Percentiles rank a stretch among this genome's conserved stretches.
These are phyloP conservation scores for Simplicillium sp. DNA, from an alignment of 2,329 filamentous ascomycete genomes.

Conservation along the genomic window DNA sequence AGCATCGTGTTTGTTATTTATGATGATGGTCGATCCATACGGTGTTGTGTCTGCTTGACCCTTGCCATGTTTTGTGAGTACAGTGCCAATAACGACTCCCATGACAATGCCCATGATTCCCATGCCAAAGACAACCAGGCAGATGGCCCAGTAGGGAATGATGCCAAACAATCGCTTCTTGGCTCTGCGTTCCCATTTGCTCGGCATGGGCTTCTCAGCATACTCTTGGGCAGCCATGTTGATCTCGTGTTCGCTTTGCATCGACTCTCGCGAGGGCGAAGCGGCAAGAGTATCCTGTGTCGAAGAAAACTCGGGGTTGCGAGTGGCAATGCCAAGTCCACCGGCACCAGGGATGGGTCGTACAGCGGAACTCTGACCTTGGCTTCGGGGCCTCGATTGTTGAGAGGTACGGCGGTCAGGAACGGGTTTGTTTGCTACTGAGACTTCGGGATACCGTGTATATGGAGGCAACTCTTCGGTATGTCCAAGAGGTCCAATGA, in stretches of 20 bases:
- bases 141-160: constrained; percentile 53
- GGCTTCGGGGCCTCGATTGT: constrained; percentile 7
- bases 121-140: constrained; percentile 36
- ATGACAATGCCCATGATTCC: constrained; percentile 45
- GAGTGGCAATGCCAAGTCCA: constrained; percentile 49
- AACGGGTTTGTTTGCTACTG: constrained; percentile 44
- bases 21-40: no score
- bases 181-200: constrained; percentile 44
- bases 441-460: constrained; percentile 75
- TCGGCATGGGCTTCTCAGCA: constrained; percentile 36
- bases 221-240: constrained; percentile 36
- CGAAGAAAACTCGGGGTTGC: constrained; percentile 54
- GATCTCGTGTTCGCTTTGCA: constrained; percentile 44
- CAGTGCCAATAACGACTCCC: constrained; percentile 44
- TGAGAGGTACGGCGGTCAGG: constrained; percentile 7
- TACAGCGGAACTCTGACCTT: not conserved
- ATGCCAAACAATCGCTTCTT: constrained; percentile 48
- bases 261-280: constrained; percentile 39
- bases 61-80: constrained; percentile 15
- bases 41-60: no score
- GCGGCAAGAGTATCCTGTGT: constrained; percentile 42
- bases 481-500: constrained; percentile 82
- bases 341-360: constrained; percentile 43
- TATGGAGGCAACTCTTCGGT: constrained; percentile 89
- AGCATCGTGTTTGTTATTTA: no score